A percentile compares a stretch with the other conserved stretches of the same genome.
These are phyloP conservation scores for Venturia asperata DNA, from an alignment of 2,329 filamentous ascomycete genomes.

Conservation along the genomic window DNA sequence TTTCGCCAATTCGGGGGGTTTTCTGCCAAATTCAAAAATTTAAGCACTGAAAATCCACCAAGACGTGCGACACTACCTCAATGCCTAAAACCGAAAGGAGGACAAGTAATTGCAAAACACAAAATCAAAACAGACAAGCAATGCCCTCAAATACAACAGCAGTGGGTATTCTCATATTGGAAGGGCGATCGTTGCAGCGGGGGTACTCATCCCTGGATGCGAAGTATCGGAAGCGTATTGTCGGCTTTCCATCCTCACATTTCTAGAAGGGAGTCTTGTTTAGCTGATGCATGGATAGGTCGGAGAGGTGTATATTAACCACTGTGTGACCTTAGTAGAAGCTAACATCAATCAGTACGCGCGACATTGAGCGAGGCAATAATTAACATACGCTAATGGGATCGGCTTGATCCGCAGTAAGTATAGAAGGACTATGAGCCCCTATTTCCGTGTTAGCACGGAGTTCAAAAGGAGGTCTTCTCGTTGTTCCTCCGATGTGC, in stretches of 20 bases:
- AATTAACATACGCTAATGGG: constrained; percentile 16
- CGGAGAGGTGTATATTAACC: constrained; percentile 16
- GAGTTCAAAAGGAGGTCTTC: constrained; percentile 18
- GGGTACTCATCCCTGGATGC: neutral
- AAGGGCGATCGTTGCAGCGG: neutral
- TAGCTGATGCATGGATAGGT: constrained; percentile 3
- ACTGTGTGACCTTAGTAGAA: constrained; percentile 19
- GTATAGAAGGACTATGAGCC: constrained; percentile 16
- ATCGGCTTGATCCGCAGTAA: constrained; percentile 19
- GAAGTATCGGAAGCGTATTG: neutral
- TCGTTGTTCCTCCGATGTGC: constrained; percentile 1
- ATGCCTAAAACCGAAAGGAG: neutral
- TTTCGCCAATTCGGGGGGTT: neutral
- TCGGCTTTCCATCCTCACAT: neutral
- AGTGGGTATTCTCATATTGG: neutral
- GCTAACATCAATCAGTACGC: neutral
- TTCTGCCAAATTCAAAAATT: neutral
- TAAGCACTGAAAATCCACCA: neutral
- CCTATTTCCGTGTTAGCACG: constrained; percentile 17
- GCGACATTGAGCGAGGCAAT: neutral
- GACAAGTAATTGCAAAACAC: neutral
- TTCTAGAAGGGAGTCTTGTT: neutral
- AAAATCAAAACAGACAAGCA: neutral
- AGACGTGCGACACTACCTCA: neutral
- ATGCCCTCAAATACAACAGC: neutral